Evolutionary conservation across 805 yeast species (phyloP).

Genomic region (Candida andamanensis): DNA sequence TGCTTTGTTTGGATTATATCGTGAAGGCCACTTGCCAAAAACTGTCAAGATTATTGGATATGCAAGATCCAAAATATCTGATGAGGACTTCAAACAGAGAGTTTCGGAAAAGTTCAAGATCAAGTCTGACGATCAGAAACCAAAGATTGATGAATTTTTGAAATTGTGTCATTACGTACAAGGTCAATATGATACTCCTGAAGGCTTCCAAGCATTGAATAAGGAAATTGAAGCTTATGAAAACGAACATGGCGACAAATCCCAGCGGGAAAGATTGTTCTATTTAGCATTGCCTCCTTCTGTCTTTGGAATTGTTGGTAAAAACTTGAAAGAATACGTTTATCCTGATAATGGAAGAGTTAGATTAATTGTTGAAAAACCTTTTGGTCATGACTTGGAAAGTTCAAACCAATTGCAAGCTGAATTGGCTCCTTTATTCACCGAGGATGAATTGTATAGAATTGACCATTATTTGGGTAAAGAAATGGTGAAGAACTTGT

Average conservation of each 20-base stretch:
- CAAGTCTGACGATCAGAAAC: constrained; percentile 38
- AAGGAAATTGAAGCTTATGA: constrained; percentile 58
- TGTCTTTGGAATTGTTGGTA: constrained; percentile 76
- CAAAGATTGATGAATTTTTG: constrained; percentile 59
- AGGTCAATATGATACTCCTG: constrained; percentile 77
- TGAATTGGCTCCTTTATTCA: constrained; percentile 77
- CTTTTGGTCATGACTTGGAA: constrained; percentile 89
- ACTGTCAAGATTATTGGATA: constrained; percentile 79
- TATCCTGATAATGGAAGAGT: constrained; percentile 64
- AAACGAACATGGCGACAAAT: constrained; percentile 29
- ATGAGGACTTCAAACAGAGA: constrained; percentile 64
- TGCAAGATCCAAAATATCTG: constrained; percentile 75
- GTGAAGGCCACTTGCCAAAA: constrained; percentile 67
- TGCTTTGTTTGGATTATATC: constrained; percentile 64
- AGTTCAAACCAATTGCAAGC: constrained; percentile 73
- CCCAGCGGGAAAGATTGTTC: constrained; percentile 71
- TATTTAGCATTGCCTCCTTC: constrained; percentile 95
- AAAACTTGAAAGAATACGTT: constrained; percentile 60
- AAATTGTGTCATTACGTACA: constrained; percentile 59
- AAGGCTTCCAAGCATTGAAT: constrained; percentile 62
- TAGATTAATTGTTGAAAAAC: constrained; percentile 91
- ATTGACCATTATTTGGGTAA: constrained; percentile 97
- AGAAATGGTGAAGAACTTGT: constrained; percentile 93
- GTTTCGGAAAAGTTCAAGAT: constrained; percentile 56
- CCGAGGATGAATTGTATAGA: constrained; percentile 88